Evolutionary conservation across 2,329 filamentous ascomycete species (phyloP).

Genomic region (Stachybotrys chlorohalonatus): DNA sequence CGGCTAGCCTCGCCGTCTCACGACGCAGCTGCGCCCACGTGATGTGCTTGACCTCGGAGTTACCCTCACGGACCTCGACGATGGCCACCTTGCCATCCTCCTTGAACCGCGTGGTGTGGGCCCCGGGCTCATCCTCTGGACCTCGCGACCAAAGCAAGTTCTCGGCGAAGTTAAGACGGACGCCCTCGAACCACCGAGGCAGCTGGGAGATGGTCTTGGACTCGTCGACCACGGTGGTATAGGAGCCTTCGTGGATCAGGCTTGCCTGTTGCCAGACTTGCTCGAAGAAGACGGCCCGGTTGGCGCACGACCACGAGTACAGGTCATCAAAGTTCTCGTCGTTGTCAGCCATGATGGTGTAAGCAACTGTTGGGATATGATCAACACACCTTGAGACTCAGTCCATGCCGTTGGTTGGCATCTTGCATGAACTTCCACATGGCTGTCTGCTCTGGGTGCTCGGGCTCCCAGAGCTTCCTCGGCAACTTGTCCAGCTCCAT

Average conservation of each 20-base stretch:
- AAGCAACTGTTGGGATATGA: neutral
- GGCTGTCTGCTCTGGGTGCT: conserved; percentile 48
- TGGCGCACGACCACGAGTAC: conserved; percentile 57
- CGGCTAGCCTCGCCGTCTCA: conserved; percentile 48
- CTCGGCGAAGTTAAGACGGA: conserved; percentile 69
- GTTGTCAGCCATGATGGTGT: neutral
- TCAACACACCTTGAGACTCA: conserved; percentile 45
- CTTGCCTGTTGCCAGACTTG: conserved; percentile 51
- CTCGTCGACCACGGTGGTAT: conserved; percentile 57
- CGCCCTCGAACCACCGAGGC: conserved; percentile 69
- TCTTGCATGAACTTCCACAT: conserved; percentile 61
- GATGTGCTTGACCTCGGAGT: conserved; percentile 42
- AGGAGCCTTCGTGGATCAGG: conserved; percentile 55
- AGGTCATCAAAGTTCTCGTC: conserved; percentile 31
- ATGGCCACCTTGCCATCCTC: conserved; percentile 62
- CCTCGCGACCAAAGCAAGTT: conserved; percentile 60
- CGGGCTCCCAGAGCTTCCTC: conserved; percentile 61
- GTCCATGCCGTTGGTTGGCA: conserved; percentile 47
- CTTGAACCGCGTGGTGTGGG: conserved; percentile 49
- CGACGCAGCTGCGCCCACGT: conserved; percentile 59
- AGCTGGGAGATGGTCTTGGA: conserved; percentile 59
- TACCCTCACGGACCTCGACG: conserved; percentile 65
- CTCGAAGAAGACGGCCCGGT: conserved; percentile 56
- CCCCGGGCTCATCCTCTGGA: conserved; percentile 28
- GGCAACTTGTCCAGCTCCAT: conserved; percentile 31